These are phyloP conservation scores for Inonotus obliquus DNA, from an alignment of 1,284 basidiomycete species.

Conservation along the genomic window DNA sequence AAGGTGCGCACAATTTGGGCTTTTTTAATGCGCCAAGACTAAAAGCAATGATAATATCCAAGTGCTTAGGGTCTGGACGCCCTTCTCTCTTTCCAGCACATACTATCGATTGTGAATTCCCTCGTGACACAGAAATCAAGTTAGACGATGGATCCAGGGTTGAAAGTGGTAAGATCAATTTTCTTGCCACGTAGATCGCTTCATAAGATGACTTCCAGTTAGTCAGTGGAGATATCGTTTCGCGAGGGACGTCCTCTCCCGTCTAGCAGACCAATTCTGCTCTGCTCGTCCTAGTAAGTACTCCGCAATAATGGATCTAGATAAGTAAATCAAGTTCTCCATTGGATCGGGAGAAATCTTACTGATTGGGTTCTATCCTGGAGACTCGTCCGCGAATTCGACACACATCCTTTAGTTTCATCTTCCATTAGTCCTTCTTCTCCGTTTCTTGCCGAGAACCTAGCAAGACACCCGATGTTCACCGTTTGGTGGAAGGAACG, in stretches of 20 bases:
- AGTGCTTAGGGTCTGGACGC: slow-evolving; percentile 6
- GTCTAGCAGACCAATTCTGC: slow-evolving; percentile 15
- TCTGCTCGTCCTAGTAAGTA: slow-evolving; percentile 17
- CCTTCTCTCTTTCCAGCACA: slow-evolving; percentile 1
- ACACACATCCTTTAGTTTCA: not conserved
- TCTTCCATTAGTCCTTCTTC: not conserved
- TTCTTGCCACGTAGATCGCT: not conserved
- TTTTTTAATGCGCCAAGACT: not conserved
- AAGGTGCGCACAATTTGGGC: not conserved
- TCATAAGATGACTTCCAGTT: not conserved
- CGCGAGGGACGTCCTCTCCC: slow-evolving; percentile 12
- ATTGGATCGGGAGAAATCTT: no score
- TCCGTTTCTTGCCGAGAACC: slow-evolving; percentile 10
- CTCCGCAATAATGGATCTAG: slow-evolving; percentile 20
- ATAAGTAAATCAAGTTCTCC: no score
- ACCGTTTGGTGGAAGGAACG: not conserved
- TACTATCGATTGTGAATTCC: slow-evolving; percentile 12
- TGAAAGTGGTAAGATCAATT: slow-evolving; percentile 8
- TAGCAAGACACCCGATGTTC: not conserved
- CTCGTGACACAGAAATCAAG: not conserved
- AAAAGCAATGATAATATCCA: not conserved
- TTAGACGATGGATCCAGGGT: slow-evolving; percentile 2
- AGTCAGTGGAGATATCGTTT: slow-evolving; percentile 18
- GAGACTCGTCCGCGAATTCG: slow-evolving; percentile 16
- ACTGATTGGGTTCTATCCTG: no score